phyloP scores from a whole-genome alignment of 192 early-diverging fungal species.

The Endogone sp. region DNA sequence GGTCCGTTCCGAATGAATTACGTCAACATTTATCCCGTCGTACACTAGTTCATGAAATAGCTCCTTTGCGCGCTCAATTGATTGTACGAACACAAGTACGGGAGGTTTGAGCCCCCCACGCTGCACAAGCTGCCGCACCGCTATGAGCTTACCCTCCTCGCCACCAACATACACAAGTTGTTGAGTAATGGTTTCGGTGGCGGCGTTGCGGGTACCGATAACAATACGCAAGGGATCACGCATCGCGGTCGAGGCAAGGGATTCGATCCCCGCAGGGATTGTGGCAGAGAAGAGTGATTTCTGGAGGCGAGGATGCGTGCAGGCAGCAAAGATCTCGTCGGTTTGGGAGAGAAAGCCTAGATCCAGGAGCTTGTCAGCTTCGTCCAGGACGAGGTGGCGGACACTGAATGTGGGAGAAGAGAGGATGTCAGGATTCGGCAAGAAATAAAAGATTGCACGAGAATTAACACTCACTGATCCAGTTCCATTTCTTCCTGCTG shows the following conservation, averaged over 20 bases:
- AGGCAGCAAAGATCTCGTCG: conserved; percentile 84
- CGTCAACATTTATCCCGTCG: conserved; percentile 97
- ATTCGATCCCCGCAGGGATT: conserved; percentile 84
- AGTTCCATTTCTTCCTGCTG: conserved; percentile 76
- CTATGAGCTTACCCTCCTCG: conserved; percentile 92
- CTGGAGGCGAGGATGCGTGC: conserved; percentile 68
- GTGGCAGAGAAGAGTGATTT: conserved; percentile 94
- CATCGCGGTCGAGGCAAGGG: conserved; percentile 93
- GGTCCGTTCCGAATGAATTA: conserved; percentile 95
- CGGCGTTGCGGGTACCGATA: conserved; percentile 85
- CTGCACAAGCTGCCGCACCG: conserved; percentile 84
- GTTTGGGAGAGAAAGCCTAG: conserved; percentile 84
- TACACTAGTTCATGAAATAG: conserved; percentile 94
- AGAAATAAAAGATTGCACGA: not conserved
- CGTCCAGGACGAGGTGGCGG: conserved; percentile 73
- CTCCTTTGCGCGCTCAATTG: conserved; percentile 95
- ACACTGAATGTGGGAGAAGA: conserved; percentile 31
- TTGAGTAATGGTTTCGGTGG: conserved; percentile 89
- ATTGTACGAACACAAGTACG: conserved; percentile 94
- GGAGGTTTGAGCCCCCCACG: conserved; percentile 80
- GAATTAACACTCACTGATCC: conserved; percentile 38
- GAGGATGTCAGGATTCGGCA: conserved; percentile 1
- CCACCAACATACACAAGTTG: conserved; percentile 86
- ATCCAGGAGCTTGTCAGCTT: conserved; percentile 81
- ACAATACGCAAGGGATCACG: conserved; percentile 81